Conservation (phyloP, 2,329 filamentous ascomycete species). For the Hypoxylon sp. region DNA sequence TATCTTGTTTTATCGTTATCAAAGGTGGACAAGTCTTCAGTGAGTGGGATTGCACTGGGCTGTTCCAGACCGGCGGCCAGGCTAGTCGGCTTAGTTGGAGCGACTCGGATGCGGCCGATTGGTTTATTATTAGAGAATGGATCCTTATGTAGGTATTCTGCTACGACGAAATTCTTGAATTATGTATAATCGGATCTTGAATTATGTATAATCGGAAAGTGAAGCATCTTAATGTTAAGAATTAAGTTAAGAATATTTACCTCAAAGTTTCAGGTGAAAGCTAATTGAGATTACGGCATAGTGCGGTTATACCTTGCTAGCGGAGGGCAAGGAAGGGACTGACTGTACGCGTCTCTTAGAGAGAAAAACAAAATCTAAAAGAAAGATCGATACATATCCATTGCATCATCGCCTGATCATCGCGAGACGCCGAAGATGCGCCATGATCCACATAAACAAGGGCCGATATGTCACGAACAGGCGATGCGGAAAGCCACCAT, state of each 20-base stretch:
- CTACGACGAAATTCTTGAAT: conserved; percentile 2
- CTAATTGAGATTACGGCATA: conserved; percentile 17
- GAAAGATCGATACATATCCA: conserved; percentile 27
- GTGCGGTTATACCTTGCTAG: background rate
- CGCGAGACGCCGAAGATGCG: conserved; percentile 44
- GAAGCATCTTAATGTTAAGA: background rate
- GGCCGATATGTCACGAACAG: conserved; percentile 43
- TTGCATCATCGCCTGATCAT: conserved; percentile 47
- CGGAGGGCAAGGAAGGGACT: background rate
- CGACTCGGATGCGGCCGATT: conserved; percentile 36
- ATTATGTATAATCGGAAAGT: conserved; percentile 14
- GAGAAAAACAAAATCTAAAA: background rate
- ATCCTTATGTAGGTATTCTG: background rate
- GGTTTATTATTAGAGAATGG: conserved; percentile 26
- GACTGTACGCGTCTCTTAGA: conserved; percentile 2
- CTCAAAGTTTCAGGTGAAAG: conserved; percentile 13
- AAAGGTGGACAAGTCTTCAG: conserved; percentile 24
- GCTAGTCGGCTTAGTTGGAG: conserved; percentile 22
- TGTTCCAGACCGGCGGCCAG: conserved; percentile 41
- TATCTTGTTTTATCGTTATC: conserved; percentile 16
- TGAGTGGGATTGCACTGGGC: conserved; percentile 21
- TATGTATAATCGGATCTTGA: conserved; percentile 6
- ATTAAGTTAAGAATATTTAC: conserved; percentile 3
- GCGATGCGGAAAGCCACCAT: conserved; percentile 37
- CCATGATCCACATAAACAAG: conserved; percentile 43